These are phyloP conservation scores for Ophiognomonia clavigignenti-juglandacearum DNA, from an alignment of 2,329 filamentous ascomycete genomes.

Conservation along the genomic window DNA sequence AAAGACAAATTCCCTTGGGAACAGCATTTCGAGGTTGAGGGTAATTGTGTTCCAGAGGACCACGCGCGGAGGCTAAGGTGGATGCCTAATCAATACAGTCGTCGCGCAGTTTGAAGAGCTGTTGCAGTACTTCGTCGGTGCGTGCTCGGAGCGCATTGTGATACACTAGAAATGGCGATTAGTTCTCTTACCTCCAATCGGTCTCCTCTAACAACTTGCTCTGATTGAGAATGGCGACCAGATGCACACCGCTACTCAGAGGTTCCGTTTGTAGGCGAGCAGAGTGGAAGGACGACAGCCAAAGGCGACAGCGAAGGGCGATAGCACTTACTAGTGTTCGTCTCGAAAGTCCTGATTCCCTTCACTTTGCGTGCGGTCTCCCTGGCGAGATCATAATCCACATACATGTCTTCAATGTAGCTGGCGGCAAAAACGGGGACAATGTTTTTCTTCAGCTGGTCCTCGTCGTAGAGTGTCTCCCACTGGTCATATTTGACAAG, in stretches of 20 bases:
- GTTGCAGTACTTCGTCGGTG: slow-evolving; percentile 69
- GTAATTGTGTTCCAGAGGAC: too few species aligned
- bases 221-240: too few species aligned
- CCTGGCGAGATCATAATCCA: slow-evolving; percentile 57
- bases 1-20: too few species aligned
- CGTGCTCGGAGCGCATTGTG: slow-evolving; percentile 75
- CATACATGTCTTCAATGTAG: slow-evolving; percentile 70
- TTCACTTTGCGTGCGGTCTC: slow-evolving; percentile 67
- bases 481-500: slow-evolving; percentile 58
- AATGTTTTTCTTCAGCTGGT: slow-evolving; percentile 55
- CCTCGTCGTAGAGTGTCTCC: slow-evolving; percentile 59
- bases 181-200: too few species aligned
- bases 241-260: too few species aligned
- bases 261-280: too few species aligned
- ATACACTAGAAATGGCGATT: too few species aligned
- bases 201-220: too few species aligned
- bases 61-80: too few species aligned
- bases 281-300: too few species aligned
- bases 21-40: too few species aligned
- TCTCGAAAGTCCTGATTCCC: slow-evolving; percentile 75
- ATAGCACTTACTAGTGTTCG: slow-evolving; percentile 51
- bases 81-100: slow-evolving; percentile 48
- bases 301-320: too few species aligned
- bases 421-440: slow-evolving; percentile 65
- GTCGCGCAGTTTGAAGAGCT: slow-evolving; percentile 74